Conservation (phyloP, 176 grass and related monocot species). For the Dendrocalamus sinicus region DNA sequence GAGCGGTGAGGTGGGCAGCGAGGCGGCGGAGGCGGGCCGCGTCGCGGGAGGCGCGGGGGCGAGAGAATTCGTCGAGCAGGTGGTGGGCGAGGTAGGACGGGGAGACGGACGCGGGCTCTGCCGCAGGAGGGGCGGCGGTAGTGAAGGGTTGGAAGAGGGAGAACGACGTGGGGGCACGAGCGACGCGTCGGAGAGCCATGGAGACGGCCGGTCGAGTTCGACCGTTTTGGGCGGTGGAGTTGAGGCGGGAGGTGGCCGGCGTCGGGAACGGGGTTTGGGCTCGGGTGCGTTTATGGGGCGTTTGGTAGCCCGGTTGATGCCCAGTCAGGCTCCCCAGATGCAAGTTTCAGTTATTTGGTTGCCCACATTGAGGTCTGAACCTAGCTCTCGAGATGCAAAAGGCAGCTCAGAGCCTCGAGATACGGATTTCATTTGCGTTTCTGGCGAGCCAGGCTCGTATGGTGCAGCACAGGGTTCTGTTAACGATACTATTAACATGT, state of each 20-base stretch:
- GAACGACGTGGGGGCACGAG: neutral
- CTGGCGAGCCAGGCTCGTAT: no score
- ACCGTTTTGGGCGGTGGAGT: neutral
- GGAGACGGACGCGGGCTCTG: neutral
- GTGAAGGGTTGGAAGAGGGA: constrained; percentile 23
- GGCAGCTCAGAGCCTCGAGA: no score
- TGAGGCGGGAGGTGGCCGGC: neutral
- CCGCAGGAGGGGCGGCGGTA: neutral
- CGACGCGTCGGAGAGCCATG: constrained; percentile 35
- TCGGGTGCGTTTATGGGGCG: no score
- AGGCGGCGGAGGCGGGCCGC: constrained; percentile 51
- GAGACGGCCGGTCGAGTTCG: neutral
- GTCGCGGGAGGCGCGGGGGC: constrained; percentile 53
- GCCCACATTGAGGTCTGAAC: no score
- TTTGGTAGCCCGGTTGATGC: no score
- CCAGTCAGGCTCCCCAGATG: no score
- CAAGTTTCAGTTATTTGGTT: no score
- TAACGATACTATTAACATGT: no score
- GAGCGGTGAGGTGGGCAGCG: constrained; percentile 41
- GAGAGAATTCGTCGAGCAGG: constrained; percentile 82
- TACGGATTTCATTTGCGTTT: no score
- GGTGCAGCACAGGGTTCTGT: no score
- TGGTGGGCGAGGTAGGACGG: constrained; percentile 51
- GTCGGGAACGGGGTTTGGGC: neutral
- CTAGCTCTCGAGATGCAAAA: no score